A percentile compares a stretch with the other conserved stretches of the same genome.
These are phyloP conservation scores for Deakozyma indianensis DNA, from an alignment of 805 yeast species.

Conservation along the genomic window DNA sequence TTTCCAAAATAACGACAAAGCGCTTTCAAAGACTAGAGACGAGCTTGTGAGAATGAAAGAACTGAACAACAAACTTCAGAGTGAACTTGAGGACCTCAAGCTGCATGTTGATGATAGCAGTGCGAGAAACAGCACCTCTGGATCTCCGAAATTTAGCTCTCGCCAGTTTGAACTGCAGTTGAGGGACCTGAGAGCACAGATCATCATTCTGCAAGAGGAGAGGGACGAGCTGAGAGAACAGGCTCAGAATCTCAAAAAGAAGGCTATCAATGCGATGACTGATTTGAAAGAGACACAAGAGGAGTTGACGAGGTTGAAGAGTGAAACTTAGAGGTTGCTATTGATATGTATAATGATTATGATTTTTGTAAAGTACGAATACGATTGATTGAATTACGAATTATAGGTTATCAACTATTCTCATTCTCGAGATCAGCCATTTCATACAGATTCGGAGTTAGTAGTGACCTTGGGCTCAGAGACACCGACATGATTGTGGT, in stretches of 20 bases:
- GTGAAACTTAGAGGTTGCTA: background rate
- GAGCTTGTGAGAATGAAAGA: slow-evolving; percentile 53
- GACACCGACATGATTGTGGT: no score
- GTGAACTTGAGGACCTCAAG: slow-evolving; percentile 57
- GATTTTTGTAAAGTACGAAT: background rate
- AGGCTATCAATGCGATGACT: slow-evolving; percentile 10
- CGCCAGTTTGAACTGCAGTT: slow-evolving; percentile 61
- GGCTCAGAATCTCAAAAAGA: slow-evolving; percentile 18
- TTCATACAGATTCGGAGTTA: no score
- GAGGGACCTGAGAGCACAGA: slow-evolving; percentile 72
- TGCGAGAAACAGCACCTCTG: slow-evolving; percentile 19
- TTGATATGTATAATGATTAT: background rate
- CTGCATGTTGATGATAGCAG: slow-evolving; percentile 25
- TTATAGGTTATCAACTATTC: no score
- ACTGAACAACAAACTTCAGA: slow-evolving; percentile 36
- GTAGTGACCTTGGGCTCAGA: no score
- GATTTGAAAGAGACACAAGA: background rate
- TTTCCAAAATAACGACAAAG: slow-evolving; percentile 60
- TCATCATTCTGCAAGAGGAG: slow-evolving; percentile 68
- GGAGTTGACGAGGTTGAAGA: background rate
- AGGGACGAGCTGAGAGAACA: slow-evolving; percentile 46
- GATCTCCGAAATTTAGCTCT: slow-evolving; percentile 13
- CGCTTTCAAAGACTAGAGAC: slow-evolving; percentile 56
- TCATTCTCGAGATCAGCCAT: no score
- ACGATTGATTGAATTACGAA: background rate